Base-by-base conservation (phyloP, 1,284 basidiomycete genomes). In the Fistulina hepatica region DNA sequence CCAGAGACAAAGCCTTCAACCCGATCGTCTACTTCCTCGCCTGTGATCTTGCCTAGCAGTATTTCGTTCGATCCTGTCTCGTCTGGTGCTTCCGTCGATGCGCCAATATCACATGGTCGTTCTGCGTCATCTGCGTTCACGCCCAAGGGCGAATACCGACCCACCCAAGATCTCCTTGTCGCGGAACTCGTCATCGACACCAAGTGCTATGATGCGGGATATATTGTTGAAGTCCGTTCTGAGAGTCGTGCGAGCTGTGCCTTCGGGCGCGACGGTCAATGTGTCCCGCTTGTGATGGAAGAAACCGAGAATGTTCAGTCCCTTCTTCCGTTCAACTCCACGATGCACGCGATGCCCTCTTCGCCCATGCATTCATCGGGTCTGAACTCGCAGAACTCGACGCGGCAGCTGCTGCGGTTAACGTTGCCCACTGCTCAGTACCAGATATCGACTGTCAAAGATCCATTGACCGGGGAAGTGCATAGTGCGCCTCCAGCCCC, bases 361-460 rank as follows among this genome's bases (percentile, higher is more conserved):
- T 88, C 85, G 2, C 77, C 84, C 1, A 59, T 86, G 26, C 82
- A 88, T 52, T 85, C 86, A 3, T 79, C 79, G 5, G 77, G 76
- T 7, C 53, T 80, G 41, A 71, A 65, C 42, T 61, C 66, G 10
- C 71, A 72, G 43, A 63, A 64, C 33, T 71, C 76, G 6, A 69
- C 77, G 15, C 70, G 84, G 24, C 85, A 92, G 53, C 56, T 93
- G 13, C 47, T 93, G 8, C 69, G 82, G 28, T 53, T 93, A 38
- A 77, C 71, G 25, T 58, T 93, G n/a, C 89, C 89, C 3, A 90
- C 86, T 1, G 76, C 81, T 8, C 81, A 80, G 43, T 88, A 80
- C 52, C 76, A 81, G 52, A 66, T 77, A 21, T 76, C 77, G 27
- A 75, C 74, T 1, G 72, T 91, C 13, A 63, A 73, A 41, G 85